Percentiles rank a stretch among this genome's conserved stretches.
phyloP scores from a whole-genome alignment of 495 filamentous ascomycete genomes.

The Pseudevernia furfuracea region DNA sequence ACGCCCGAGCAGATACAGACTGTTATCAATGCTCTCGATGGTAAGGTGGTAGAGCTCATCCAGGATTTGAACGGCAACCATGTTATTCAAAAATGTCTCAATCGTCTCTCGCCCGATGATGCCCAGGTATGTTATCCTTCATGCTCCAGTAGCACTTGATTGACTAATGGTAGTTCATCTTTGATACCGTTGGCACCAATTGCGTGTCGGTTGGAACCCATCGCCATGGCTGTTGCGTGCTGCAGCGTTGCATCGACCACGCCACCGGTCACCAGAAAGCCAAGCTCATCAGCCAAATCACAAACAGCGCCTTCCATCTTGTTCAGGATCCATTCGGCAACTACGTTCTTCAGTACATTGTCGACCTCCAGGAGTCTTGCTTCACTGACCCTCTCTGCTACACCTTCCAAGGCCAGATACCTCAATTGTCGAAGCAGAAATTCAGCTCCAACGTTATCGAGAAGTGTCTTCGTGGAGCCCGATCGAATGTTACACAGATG shows the following conservation, averaged over 20 bases:
- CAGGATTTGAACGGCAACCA: slow-evolving; percentile 98
- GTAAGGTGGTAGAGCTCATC: slow-evolving; percentile 82
- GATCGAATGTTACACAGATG: slow-evolving; percentile 58
- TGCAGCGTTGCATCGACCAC: slow-evolving; percentile 97
- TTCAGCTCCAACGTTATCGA: slow-evolving; percentile 99
- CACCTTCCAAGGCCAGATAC: slow-evolving; percentile 66
- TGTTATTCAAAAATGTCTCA: slow-evolving; percentile 97
- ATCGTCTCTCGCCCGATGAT: slow-evolving; percentile 73
- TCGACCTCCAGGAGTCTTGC: slow-evolving; percentile 73
- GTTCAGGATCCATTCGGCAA: slow-evolving; percentile 97
- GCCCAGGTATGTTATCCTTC: slow-evolving; percentile 45
- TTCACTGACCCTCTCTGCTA: slow-evolving; percentile 81
- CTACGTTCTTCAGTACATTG: slow-evolving; percentile 96
- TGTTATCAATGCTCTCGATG: slow-evolving; percentile 69
- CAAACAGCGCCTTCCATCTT: slow-evolving; percentile 66
- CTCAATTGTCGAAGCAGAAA: slow-evolving; percentile 83
- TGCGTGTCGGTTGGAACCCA: slow-evolving; percentile 92
- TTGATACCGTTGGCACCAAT: slow-evolving; percentile 77
- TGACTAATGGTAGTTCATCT: slow-evolving; percentile 61
- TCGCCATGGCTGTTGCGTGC: slow-evolving; percentile 94
- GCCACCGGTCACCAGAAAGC: slow-evolving; percentile 82
- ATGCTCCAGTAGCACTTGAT: neutral
- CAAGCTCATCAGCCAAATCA: slow-evolving; percentile 79
- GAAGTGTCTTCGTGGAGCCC: slow-evolving; percentile 84
- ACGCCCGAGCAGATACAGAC: slow-evolving; percentile 68